Evolutionary conservation across 441 rosid species (phyloP).

Genomic region (Corymbia calophylla): DNA sequence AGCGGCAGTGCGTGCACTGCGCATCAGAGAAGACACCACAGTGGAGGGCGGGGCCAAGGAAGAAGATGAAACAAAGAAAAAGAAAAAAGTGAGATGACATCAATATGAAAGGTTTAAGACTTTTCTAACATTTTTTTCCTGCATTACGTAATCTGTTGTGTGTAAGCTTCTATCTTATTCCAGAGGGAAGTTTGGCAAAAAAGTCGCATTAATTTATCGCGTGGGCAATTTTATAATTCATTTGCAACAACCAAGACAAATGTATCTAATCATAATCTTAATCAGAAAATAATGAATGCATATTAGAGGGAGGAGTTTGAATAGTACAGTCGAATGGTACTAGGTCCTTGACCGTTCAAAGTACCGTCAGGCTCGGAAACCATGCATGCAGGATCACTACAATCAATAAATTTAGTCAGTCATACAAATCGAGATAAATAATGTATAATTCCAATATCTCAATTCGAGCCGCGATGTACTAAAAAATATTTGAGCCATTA

Average conservation of each 20-base stretch:
- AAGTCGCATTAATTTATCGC: background rate
- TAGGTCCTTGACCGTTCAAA: background rate
- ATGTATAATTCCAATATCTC: background rate
- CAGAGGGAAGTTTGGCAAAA: background rate
- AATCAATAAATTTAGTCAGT: background rate
- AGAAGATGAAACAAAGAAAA: no score
- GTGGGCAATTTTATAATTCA: no score
- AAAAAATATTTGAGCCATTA: background rate
- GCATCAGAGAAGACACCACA: constrained; percentile 58
- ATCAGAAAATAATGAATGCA: background rate
- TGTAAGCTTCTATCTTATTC: background rate
- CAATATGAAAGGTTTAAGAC: no score
- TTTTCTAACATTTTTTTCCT: no score
- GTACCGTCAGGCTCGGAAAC: background rate
- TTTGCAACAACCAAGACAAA: background rate
- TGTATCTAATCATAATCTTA: background rate
- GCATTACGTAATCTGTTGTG: no score
- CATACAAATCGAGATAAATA: background rate
- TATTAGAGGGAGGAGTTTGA: background rate
- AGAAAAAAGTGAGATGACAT: no score
- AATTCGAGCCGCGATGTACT: background rate
- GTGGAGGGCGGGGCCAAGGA: constrained; percentile 50
- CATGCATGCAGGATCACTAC: background rate
- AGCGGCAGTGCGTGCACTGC: constrained; percentile 40
- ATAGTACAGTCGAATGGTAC: background rate